Conservation (phyloP, 805 yeast species). For the Blastobotrys parvus region DNA sequence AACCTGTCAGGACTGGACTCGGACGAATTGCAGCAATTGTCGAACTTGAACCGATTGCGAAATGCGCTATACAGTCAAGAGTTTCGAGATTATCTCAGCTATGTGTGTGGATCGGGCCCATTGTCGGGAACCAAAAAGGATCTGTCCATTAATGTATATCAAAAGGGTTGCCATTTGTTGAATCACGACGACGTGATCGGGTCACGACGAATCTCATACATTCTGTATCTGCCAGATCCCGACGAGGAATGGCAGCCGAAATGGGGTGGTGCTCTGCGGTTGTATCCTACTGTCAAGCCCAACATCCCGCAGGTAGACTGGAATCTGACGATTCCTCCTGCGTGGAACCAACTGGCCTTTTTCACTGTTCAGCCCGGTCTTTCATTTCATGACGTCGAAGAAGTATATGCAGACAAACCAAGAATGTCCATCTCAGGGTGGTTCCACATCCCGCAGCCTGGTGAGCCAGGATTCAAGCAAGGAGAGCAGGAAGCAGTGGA, state of each 20-base stretch:
- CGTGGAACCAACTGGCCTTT: conserved; percentile 92
- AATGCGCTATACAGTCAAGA: conserved; percentile 81
- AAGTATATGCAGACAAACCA: conserved; percentile 84
- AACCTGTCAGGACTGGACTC: conserved; percentile 79
- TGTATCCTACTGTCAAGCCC: conserved; percentile 79
- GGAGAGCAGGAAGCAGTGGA: conserved; percentile 80
- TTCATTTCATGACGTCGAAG: conserved; percentile 97
- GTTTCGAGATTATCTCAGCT: conserved; percentile 69
- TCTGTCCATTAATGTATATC: conserved; percentile 84
- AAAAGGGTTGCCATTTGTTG: conserved; percentile 85
- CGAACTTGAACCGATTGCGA: conserved; percentile 68
- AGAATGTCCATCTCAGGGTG: conserved; percentile 94
- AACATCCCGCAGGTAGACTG: conserved; percentile 84
- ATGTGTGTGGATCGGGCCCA: conserved; percentile 80
- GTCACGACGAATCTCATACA: conserved; percentile 85
- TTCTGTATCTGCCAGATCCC: conserved; percentile 88
- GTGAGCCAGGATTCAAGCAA: conserved; percentile 75
- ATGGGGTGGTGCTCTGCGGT: conserved; percentile 87
- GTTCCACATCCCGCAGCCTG: conserved; percentile 95
- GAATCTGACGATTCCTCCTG: conserved; percentile 67
- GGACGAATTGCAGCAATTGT: conserved; percentile 64
- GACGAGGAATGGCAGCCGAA: conserved; percentile 80
- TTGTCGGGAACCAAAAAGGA: conserved; percentile 87
- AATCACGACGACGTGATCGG: conserved; percentile 99
- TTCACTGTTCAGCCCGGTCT: conserved; percentile 94